These are phyloP conservation scores for Ambrosia artemisiifolia DNA, from an alignment of 129 eudicot species.

Conservation along the genomic window DNA sequence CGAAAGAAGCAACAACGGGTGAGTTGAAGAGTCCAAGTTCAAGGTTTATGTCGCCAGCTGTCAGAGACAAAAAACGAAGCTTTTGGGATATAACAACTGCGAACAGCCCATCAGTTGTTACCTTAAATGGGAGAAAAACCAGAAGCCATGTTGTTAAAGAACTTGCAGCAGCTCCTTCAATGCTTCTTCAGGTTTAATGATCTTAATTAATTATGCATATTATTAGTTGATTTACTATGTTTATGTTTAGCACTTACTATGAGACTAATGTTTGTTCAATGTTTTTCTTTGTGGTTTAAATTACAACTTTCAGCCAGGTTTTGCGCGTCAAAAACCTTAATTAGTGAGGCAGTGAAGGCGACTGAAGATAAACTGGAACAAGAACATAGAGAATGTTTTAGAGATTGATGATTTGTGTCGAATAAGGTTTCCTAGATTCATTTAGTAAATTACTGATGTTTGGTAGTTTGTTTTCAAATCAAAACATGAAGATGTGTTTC, in stretches of 20 bases:
- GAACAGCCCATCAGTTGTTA: slow-evolving; percentile 66
- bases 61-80: slow-evolving; percentile 66
- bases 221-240: neutral
- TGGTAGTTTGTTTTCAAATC: neutral
- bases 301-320: slow-evolving; percentile 69
- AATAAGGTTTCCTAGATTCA: slow-evolving; percentile 21
- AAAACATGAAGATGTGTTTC: slow-evolving; percentile 11
- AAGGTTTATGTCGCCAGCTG: slow-evolving; percentile 66
- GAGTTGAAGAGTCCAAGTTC: slow-evolving; percentile 61
- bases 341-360: slow-evolving; percentile 32
- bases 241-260: slow-evolving; percentile 11
- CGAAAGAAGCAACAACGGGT: slow-evolving; percentile 41
- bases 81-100: slow-evolving; percentile 88
- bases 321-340: slow-evolving; percentile 62
- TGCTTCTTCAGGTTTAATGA: slow-evolving; percentile 81
- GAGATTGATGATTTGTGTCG: slow-evolving; percentile 13
- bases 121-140: slow-evolving; percentile 70
- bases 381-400: neutral
- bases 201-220: neutral
- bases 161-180: slow-evolving; percentile 53
- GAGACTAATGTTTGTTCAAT: slow-evolving; percentile 41
- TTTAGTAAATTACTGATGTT: slow-evolving; percentile 15
- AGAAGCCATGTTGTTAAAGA: slow-evolving; percentile 61
- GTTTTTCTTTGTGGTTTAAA: slow-evolving; percentile 37
- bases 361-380: slow-evolving; percentile 9